Percentiles rank a stretch among this genome's conserved stretches.
These are phyloP conservation scores for Nicotiana sylvestris DNA, from an alignment of 257 asterid genomes.

Conservation along the genomic window DNA sequence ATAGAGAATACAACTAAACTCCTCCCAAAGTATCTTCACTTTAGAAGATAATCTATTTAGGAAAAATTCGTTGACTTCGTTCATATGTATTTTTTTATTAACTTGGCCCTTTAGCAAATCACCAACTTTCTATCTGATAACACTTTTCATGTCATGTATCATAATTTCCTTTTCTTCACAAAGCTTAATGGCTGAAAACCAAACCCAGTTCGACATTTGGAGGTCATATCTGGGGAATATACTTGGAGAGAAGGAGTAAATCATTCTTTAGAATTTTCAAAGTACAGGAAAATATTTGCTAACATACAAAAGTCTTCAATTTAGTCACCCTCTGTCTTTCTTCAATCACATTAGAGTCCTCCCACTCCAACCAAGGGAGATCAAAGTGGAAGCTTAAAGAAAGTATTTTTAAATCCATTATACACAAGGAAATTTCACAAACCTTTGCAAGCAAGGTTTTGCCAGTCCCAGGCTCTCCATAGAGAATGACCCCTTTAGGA, in stretches of 20 bases:
- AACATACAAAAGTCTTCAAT: not conserved
- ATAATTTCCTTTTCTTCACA: not conserved
- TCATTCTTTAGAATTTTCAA: not conserved
- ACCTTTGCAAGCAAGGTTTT: constrained; percentile 97
- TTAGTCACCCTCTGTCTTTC: not conserved
- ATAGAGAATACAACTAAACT: not conserved
- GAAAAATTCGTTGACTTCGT: not conserved
- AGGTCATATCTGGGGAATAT: not conserved
- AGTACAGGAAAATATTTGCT: not conserved
- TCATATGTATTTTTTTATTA: not conserved
- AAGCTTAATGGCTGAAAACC: not conserved
- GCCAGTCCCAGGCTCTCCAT: constrained; percentile 98
- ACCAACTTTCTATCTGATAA: not conserved
- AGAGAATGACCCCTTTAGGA: constrained; percentile 88
- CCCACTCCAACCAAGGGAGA: not conserved
- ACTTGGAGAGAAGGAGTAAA: not conserved
- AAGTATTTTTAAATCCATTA: not conserved
- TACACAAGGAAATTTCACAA: not conserved
- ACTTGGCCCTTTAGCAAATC: not conserved
- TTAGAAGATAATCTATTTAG: not conserved
- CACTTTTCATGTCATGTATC: not conserved
- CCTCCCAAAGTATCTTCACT: not conserved
- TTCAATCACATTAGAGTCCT: not conserved
- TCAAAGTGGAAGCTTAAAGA: not conserved
- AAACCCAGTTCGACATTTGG: not conserved